Conservation (phyloP, 2,329 filamentous ascomycete genomes). For the Penicillium sp. region DNA sequence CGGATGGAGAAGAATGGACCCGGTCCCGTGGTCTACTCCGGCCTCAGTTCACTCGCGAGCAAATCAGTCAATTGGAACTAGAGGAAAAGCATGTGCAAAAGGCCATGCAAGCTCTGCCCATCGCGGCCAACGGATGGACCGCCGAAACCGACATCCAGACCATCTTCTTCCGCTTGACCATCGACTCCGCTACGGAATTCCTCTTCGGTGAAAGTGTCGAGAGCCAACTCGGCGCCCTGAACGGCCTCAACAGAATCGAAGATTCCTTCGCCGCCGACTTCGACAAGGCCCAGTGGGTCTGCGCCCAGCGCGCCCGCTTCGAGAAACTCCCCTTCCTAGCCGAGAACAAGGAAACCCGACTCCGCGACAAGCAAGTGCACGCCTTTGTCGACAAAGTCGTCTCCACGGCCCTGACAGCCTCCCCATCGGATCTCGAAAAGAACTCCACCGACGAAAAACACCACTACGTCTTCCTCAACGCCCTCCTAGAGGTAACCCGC, state of each 20-base stretch:
- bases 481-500: constrained; percentile 45
- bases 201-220: constrained; percentile 72
- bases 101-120: constrained; percentile 65
- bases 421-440: constrained; percentile 26
- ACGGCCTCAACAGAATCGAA: constrained; percentile 51
- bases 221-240: constrained; percentile 42
- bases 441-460: constrained; percentile 29
- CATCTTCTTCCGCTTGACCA: constrained; percentile 77
- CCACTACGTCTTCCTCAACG: constrained; percentile 50
- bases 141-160: constrained; percentile 65
- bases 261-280: constrained; percentile 36
- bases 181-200: constrained; percentile 85
- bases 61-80: constrained; percentile 73
- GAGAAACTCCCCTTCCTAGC: constrained; percentile 29
- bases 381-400: constrained; percentile 48
- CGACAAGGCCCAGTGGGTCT: constrained; percentile 34
- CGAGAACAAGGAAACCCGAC: constrained; percentile 31
- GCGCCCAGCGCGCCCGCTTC: constrained; percentile 26
- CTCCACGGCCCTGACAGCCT: constrained; percentile 35
- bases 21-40: constrained; percentile 74
- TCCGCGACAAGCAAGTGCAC: constrained; percentile 38
- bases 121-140: constrained; percentile 49
- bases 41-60: constrained; percentile 81
- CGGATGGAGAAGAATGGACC: constrained; percentile 75
- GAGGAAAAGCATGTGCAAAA: constrained; percentile 76